Percentiles rank a stretch among this genome's conserved stretches.
phyloP scores from a whole-genome alignment of 2,329 filamentous ascomycete species.

The Paracoccidioides brasiliensis region DNA sequence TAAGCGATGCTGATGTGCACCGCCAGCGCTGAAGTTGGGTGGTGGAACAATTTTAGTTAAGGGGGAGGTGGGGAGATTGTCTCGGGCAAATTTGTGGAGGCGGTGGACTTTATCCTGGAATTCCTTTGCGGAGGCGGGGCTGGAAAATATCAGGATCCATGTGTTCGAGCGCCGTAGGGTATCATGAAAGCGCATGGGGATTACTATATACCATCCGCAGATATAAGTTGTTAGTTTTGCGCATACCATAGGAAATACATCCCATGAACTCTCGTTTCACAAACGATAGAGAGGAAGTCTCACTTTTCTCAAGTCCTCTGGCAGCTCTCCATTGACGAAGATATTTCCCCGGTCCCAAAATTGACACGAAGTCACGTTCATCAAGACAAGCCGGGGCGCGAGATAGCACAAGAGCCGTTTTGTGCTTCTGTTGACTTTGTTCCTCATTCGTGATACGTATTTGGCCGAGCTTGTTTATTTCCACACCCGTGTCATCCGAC shows the following conservation, averaged over 20 bases:
- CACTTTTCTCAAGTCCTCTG: constrained; percentile 12
- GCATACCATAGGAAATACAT: no score
- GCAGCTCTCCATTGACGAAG: constrained; percentile 8
- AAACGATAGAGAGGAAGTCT: background rate
- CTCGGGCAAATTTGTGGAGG: constrained; percentile 8
- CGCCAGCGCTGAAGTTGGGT: constrained; percentile 5
- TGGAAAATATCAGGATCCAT: constrained; percentile 14
- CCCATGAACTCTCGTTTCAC: background rate
- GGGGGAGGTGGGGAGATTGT: constrained; percentile 6
- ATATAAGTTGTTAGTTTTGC: background rate
- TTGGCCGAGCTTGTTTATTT: constrained; percentile 8
- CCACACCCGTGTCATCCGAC: constrained; percentile 6
- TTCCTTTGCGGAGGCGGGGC: constrained; percentile 11
- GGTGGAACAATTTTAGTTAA: constrained; percentile 8
- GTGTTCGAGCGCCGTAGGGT: constrained; percentile 10
- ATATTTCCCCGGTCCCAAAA: constrained; percentile 8
- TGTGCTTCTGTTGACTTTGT: constrained; percentile 9
- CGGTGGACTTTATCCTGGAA: constrained; percentile 11
- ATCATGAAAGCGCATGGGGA: constrained; percentile 11
- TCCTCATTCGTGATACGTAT: constrained; percentile 8
- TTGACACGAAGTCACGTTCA: constrained; percentile 11
- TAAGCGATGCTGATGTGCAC: constrained; percentile 2
- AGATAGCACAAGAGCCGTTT: constrained; percentile 12
- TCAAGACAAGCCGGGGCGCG: constrained; percentile 10
- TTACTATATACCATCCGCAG: constrained; percentile 8